Conservation (phyloP, 2,329 filamentous ascomycete species). For the Plectosphaerella sp. region DNA sequence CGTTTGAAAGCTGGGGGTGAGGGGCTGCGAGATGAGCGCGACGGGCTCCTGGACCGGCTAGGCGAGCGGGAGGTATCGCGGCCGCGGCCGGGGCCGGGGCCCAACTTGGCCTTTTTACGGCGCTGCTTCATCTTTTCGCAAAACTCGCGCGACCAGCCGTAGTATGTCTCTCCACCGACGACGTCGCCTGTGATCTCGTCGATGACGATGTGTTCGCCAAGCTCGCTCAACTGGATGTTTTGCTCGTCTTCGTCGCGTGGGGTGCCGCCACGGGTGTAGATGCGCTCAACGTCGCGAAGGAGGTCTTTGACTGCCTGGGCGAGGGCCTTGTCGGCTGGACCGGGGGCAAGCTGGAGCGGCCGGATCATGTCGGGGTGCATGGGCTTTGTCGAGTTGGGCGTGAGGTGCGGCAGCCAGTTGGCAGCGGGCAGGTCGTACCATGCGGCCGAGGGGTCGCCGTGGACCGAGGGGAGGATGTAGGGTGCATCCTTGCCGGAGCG, state of each 20-base stretch:
- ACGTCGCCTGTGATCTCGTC: slow-evolving; percentile 65
- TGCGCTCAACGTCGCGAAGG: slow-evolving; percentile 62
- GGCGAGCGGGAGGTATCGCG: slow-evolving; percentile 29
- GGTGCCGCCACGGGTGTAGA: slow-evolving; percentile 55
- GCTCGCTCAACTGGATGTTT: slow-evolving; percentile 60
- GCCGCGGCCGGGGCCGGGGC: slow-evolving; percentile 13
- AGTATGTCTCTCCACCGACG: slow-evolving; percentile 69
- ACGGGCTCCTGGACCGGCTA: slow-evolving; percentile 22
- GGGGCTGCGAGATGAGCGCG: slow-evolving; percentile 24
- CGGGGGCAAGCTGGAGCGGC: slow-evolving; percentile 65
- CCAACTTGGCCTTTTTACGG: slow-evolving; percentile 24
- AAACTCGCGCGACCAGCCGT: slow-evolving; percentile 80
- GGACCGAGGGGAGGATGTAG: slow-evolving; percentile 68
- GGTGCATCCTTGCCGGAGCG: slow-evolving; percentile 53
- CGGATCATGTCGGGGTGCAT: slow-evolving; percentile 69
- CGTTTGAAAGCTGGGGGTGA: slow-evolving; percentile 34
- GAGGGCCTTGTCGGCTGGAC: slow-evolving; percentile 63
- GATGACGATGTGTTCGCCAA: slow-evolving; percentile 64
- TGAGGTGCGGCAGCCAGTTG: slow-evolving; percentile 74
- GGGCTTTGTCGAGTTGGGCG: slow-evolving; percentile 69
- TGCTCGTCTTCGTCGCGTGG: slow-evolving; percentile 39
- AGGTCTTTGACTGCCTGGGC: slow-evolving; percentile 66
- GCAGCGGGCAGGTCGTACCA: slow-evolving; percentile 82
- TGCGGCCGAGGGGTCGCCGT: slow-evolving; percentile 68
- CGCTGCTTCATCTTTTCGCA: slow-evolving; percentile 74